Conservation (phyloP, 352 stramenopile species). For the Phytopythium montanum region DNA sequence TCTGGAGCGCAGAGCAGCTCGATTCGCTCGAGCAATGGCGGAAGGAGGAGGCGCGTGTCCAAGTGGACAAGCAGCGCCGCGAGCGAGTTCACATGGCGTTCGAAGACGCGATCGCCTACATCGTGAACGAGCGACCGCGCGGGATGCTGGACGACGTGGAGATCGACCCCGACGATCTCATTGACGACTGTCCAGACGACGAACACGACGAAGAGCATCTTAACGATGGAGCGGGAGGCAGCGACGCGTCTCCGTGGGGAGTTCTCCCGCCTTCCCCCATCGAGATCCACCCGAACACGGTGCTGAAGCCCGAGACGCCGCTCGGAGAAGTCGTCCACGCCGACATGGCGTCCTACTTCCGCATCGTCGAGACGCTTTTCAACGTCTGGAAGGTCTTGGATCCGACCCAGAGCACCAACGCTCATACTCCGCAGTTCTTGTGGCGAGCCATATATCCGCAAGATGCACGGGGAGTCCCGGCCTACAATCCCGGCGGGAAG, state of each 20-base stretch:
- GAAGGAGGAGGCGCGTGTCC: conserved; percentile 53
- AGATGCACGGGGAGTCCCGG: conserved; percentile 31
- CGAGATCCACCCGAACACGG: conserved; percentile 45
- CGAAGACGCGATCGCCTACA: conserved; percentile 68
- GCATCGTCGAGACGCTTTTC: conserved; percentile 57
- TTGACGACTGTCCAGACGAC: conserved; percentile 71
- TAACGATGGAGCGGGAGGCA: conserved; percentile 14
- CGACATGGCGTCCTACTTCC: conserved; percentile 67
- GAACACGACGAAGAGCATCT: conserved; percentile 23
- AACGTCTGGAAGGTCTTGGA: conserved; percentile 12
- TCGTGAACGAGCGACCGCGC: conserved; percentile 63
- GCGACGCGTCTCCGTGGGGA: conserved; percentile 44
- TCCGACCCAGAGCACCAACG: background rate
- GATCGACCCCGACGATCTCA: conserved; percentile 57
- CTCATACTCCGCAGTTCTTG: conserved; percentile 32
- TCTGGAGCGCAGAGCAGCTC: conserved; percentile 60
- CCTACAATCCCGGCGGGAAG: conserved; percentile 71
- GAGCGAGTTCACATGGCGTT: conserved; percentile 65
- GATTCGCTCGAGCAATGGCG: conserved; percentile 43
- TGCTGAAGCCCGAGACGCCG: conserved; percentile 53
- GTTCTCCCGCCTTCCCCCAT: conserved; percentile 48
- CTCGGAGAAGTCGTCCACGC: conserved; percentile 64
- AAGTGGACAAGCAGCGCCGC: conserved; percentile 37
- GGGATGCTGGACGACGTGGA: conserved; percentile 48
- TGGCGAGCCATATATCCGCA: conserved; percentile 79